Percentiles rank a stretch among this genome's conserved stretches.
Evolutionary conservation across 2,329 filamentous ascomycete species (phyloP).

Genomic region (Pezicula carpinea): DNA sequence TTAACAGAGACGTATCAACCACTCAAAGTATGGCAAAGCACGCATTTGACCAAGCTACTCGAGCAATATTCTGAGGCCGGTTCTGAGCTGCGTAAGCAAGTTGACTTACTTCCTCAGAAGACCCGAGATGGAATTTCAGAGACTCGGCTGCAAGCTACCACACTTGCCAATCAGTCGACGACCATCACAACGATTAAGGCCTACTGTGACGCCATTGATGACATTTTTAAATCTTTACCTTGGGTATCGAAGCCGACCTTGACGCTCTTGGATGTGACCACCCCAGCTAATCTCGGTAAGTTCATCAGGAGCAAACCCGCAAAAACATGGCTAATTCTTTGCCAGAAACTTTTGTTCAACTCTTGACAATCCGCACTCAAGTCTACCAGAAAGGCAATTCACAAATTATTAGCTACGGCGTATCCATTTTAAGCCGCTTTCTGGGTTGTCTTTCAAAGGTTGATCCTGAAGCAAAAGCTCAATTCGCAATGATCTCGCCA

Average conservation of each 20-base stretch:
- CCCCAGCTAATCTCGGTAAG: conserved; percentile 1
- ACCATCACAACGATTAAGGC: neutral
- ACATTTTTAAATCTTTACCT: neutral
- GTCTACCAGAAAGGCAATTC: neutral
- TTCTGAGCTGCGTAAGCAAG: conserved; percentile 18
- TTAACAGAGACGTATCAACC: conserved; percentile 36
- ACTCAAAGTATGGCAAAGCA: conserved; percentile 53
- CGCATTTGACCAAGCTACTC: conserved; percentile 52
- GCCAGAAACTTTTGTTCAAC: conserved; percentile 1
- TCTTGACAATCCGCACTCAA: neutral
- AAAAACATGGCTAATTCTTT: neutral
- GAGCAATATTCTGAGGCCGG: conserved; percentile 44
- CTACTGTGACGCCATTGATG: neutral
- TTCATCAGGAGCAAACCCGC: neutral
- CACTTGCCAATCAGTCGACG: conserved; percentile 11
- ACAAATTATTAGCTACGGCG: neutral
- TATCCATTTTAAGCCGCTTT: neutral
- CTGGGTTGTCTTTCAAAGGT: neutral
- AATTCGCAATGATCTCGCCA: neutral
- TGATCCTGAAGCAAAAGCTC: neutral
- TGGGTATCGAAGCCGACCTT: too few relatives aligned
- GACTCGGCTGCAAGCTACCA: conserved; percentile 8
- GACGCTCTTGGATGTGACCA: neutral
- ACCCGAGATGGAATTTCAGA: conserved; percentile 10
- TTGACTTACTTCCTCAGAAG: conserved; percentile 6